Evolutionary conservation across 2,329 filamentous ascomycete genomes (phyloP), one percentile per base, ranked within the genome.

Genomic region (Zasmidium citrigriseum): DNA sequence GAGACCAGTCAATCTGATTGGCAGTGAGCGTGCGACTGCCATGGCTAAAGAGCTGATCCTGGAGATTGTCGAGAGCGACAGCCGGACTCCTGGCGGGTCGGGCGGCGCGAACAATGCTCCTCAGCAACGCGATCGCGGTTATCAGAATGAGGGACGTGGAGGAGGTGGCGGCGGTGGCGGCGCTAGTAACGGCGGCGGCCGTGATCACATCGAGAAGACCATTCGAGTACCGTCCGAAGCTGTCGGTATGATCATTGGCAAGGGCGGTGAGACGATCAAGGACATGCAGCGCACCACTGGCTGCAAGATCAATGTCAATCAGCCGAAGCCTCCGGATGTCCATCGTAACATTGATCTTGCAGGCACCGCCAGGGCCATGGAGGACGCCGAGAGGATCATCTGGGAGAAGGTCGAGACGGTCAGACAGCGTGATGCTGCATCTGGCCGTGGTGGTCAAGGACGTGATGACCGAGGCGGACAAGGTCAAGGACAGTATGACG

Each of bases 161-260:
- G 44, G 59, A 44, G 20, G 57, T 52, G 29, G 65, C 46, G 46
- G 62, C 41, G 44, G 63, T 55, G 27, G 62, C 56, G 75, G 75
- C 34, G 70, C 69, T 59, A 76, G 75, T 27, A 73, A 74, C 34
- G 72, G 70, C 59, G 78, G 78, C 20, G 77, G 75, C 2, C 72
- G 73, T 22, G 88, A 90, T 66, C 72, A 75, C 29, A 86, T 90
- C 66, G 93, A 93, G 78, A 83, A 96, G 70, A 87, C 86, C 44
- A 91, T 96, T 62, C 87, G 86, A 66, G 91, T 96, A 10, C 92
- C 92, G 12, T 93, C 91, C 21, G 92, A 96, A 72, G 89, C 92
- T 4, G 92, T 96, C 55, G 92, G 92, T 60, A 96, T 96, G 92
- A 96, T 96, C 64, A 96, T 96, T 61, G 92, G 93, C 64, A 96